A percentile compares a stretch with the other conserved stretches of the same genome.
These are phyloP conservation scores for Pseudogymnoascus sp. DNA, from an alignment of 2,329 filamentous ascomycete genomes.

Conservation along the genomic window DNA sequence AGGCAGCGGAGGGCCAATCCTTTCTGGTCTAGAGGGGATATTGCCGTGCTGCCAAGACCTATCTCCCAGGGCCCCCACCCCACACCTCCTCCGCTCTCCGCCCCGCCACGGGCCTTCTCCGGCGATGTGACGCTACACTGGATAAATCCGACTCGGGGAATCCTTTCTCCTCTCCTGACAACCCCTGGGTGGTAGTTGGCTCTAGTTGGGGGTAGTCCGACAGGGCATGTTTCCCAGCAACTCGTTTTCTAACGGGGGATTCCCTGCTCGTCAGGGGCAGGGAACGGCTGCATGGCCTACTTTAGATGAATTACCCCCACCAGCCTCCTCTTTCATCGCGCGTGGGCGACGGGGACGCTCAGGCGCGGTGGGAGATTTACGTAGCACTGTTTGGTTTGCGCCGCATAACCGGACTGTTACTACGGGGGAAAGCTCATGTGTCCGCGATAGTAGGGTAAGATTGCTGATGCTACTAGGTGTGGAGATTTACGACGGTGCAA, in stretches of 20 bases:
- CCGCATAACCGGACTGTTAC: not conserved
- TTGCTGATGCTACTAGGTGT: not conserved
- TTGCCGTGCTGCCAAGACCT: constrained; percentile 4
- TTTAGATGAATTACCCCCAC: constrained; percentile 8
- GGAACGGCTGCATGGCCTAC: constrained; percentile 1
- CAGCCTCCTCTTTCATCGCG: constrained; percentile 7
- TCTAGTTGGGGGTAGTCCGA: not conserved
- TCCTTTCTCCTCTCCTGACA: constrained; percentile 5
- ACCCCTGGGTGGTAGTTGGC: not conserved
- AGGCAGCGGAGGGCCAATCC: not conserved
- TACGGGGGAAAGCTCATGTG: not conserved
- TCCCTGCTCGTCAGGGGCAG: not conserved
- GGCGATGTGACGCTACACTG: not conserved
- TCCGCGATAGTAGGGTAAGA: not conserved
- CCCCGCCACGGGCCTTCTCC: not conserved
- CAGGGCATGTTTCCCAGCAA: not conserved
- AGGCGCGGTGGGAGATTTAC: not conserved
- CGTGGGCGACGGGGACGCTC: not conserved
- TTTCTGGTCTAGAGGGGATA: not conserved
- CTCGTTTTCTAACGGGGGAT: constrained; percentile 3
- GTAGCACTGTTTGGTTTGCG: not conserved
- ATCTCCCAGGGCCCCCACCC: not conserved
- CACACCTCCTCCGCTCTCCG: not conserved
- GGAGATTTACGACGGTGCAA: not conserved
- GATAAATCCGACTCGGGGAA: constrained; percentile 4